A percentile compares a stretch with the other conserved stretches of the same genome.
phyloP scores from a whole-genome alignment of 192 early-diverging fungal genomes.

The Backusella tarrabulga region DNA sequence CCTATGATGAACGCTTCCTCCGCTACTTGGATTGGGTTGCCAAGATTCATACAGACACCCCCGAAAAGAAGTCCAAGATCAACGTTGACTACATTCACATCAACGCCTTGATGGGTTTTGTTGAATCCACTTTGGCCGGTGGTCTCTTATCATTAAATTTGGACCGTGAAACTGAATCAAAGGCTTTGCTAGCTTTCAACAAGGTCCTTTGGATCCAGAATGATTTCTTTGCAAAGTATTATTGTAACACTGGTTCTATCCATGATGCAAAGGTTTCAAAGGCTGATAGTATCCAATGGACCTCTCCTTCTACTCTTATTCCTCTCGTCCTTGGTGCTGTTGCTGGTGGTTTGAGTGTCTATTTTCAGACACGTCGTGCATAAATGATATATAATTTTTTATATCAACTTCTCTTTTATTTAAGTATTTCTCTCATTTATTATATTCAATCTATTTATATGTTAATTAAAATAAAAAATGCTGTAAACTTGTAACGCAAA shows the following conservation, averaged over 20 bases:
- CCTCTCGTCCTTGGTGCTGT: conserved; percentile 13
- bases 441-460: not conserved
- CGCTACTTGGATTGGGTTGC: conserved; percentile 82
- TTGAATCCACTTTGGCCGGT: conserved; percentile 54
- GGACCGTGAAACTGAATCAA: conserved; percentile 53
- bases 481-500: not conserved
- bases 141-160: conserved; percentile 50
- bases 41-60: conserved; percentile 74
- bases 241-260: conserved; percentile 41
- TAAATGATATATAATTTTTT: not conserved
- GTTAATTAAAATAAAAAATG: not conserved
- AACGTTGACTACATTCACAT: conserved; percentile 83
- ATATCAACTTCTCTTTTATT: not conserved
- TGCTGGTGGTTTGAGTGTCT: conserved; percentile 17
- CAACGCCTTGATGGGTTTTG: conserved; percentile 73
- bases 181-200: conserved; percentile 66
- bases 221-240: conserved; percentile 77
- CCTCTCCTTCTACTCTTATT: not conserved
- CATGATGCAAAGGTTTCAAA: not conserved
- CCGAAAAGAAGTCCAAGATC: conserved; percentile 70
- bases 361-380: not conserved
- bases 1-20: conserved; percentile 54
- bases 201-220: conserved; percentile 88
- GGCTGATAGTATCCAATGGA: not conserved
- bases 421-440: not conserved